A percentile compares a stretch with the other conserved stretches of the same genome.
Evolutionary conservation across 2,329 filamentous ascomycete genomes (phyloP).

Genomic region (Diaporthe caulivora): DNA sequence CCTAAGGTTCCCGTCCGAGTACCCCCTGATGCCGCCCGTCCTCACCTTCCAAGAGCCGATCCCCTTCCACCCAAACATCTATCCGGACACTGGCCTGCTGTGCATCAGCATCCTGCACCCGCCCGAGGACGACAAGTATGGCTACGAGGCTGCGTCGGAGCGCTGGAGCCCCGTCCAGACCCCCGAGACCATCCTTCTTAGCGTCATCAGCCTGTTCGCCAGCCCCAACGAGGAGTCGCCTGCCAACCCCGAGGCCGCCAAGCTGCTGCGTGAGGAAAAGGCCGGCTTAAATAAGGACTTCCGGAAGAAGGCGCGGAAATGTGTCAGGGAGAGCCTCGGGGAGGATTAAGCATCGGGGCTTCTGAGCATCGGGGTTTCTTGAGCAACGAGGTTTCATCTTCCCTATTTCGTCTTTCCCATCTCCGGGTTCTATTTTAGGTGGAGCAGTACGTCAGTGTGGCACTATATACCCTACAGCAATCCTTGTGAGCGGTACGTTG

Average conservation of each 20-base stretch:
- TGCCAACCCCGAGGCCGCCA: conserved; percentile 93
- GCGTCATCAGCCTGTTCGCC: conserved; percentile 91
- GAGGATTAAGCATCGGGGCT: conserved; percentile 68
- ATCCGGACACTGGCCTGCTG: conserved; percentile 80
- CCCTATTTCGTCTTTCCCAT: background rate
- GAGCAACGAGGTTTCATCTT: too few species aligned
- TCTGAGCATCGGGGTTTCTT: background rate
- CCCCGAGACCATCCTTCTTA: conserved; percentile 92
- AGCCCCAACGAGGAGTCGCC: conserved; percentile 96
- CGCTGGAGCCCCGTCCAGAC: conserved; percentile 96
- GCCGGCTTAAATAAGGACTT: conserved; percentile 76
- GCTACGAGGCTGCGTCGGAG: conserved; percentile 91
- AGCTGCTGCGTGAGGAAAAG: conserved; percentile 84
- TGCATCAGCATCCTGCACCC: conserved; percentile 98
- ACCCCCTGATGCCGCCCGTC: conserved; percentile 88
- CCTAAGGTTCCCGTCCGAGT: conserved; percentile 85
- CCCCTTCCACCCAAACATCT: conserved; percentile 95
- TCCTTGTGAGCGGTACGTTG: background rate
- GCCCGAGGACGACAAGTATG: conserved; percentile 92
- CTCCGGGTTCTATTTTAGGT: background rate
- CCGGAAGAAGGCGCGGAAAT: conserved; percentile 80
- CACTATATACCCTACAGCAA: conserved; percentile 25
- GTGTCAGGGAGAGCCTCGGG: conserved; percentile 84
- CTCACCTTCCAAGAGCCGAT: conserved; percentile 89
- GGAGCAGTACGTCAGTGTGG: conserved; percentile 5